phyloP scores from a whole-genome alignment of 1,284 basidiomycete genomes.

The Melampsora americana region DNA sequence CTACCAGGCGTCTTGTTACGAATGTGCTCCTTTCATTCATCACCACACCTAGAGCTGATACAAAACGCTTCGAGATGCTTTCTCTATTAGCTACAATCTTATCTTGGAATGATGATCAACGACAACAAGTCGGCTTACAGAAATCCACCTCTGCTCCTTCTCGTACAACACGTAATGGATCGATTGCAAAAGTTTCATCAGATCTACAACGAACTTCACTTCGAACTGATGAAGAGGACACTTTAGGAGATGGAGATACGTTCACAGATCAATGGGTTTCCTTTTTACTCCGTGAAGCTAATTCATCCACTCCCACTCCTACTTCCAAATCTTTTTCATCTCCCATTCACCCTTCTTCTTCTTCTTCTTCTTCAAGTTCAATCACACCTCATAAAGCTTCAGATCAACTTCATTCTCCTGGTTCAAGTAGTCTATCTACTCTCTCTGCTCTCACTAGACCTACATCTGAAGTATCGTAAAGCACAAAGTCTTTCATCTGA shows the following conservation, averaged over 20 bases:
- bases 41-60: slow-evolving; percentile 79
- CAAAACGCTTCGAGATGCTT: slow-evolving; percentile 96
- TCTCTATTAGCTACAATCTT: slow-evolving; percentile 80
- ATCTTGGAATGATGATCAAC: slow-evolving; percentile 82
- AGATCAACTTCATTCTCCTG: slow-evolving; percentile 29
- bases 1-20: slow-evolving; percentile 73
- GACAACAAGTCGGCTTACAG: slow-evolving; percentile 84
- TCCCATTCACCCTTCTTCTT: not conserved
- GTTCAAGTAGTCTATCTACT: slow-evolving; percentile 33
- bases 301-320: slow-evolving; percentile 9
- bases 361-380: not conserved
- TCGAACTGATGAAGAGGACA: slow-evolving; percentile 2
- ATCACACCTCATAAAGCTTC: slow-evolving; percentile 1
- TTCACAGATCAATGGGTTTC: slow-evolving; percentile 45
- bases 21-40: slow-evolving; percentile 93
- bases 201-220: too few species aligned
- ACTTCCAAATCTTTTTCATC: slow-evolving; percentile 12
- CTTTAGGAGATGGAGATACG: slow-evolving; percentile 42
- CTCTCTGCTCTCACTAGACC: slow-evolving; percentile 35
- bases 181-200: slow-evolving; percentile 7
- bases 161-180: not conserved
- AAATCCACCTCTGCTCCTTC: slow-evolving; percentile 56
- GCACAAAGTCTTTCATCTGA: too few species aligned
- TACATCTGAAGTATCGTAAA: slow-evolving; percentile 15
- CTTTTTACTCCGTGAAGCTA: slow-evolving; percentile 41